Base-by-base conservation (phyloP, 2,329 filamentous ascomycete genomes). In the Aspergillus tanneri region DNA sequence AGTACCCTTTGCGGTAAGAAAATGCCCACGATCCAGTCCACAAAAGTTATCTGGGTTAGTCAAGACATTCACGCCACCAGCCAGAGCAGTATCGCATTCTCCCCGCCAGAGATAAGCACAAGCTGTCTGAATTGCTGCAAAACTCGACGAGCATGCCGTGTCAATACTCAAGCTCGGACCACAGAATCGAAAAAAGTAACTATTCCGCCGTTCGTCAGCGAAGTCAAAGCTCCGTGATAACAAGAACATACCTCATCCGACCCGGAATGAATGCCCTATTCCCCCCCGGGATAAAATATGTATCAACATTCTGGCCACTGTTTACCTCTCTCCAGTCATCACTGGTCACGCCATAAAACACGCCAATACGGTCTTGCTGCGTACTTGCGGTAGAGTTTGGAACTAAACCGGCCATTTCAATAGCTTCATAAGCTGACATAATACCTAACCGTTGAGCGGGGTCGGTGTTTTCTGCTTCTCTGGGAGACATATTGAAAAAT, bases 401-500 rank as follows among this genome's bases (percentile, higher is more conserved):
- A 5, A 89, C 83, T 60, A 88, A 87, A 1, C 88, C 88, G 24
- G 85, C 84, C 82, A 88, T 88, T 66, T 93, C 88, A 39, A 93
- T 76, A 0, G 88, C 88, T 63, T 92, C 88, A 59, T 90, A 92
- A 0, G 87, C 87, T 2, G 87, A 90, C 7, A 85, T 81, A 18
- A 93, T 72, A 3, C 86, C 85, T 56, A 91, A 77, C 58, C 88
- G 80, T 65, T 90, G 87, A 80, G 89, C 89, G 0, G 88, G 88
- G 64, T 92, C 88, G 1, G 86, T 90, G 63, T 90, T 86, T 43
- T 83, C 81, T 22, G 88, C 88, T 69, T 92, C 87, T 58, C 86
- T 82, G 5, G 87, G 87, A 27, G 87, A 90, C 84, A 92, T 90
- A 69, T 90, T 90, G 79, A 92, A 92, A 72, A 92, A 91, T 1